phyloP scores from a whole-genome alignment of 1,139 yeast species.

The Yamadazyma mexicana region DNA sequence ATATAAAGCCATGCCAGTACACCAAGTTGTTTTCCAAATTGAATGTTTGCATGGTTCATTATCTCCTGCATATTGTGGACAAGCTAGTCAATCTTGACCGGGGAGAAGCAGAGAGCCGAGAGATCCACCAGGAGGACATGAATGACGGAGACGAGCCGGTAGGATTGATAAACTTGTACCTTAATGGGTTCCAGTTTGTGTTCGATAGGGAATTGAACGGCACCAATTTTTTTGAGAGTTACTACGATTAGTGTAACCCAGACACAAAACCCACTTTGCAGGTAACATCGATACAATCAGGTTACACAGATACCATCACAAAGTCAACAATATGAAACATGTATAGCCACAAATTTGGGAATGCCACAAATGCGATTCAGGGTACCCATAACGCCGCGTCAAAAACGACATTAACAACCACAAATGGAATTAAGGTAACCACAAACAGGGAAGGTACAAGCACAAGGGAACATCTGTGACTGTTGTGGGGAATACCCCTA shows the following conservation, averaged over 20 bases:
- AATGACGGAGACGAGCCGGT: conserved; percentile 33
- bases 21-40: conserved; percentile 18
- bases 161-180: conserved; percentile 25
- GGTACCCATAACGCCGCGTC: no score
- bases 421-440: no score
- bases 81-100: conserved; percentile 35
- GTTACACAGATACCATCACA: no score
- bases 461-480: no score
- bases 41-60: conserved; percentile 31
- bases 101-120: conserved; percentile 43
- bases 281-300: background rate
- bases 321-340: no score
- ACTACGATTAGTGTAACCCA: conserved; percentile 14
- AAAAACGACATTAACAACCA: no score
- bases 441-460: no score
- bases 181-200: conserved; percentile 38
- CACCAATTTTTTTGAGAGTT: conserved; percentile 35
- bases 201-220: conserved; percentile 45
- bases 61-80: conserved; percentile 30
- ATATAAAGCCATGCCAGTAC: conserved; percentile 15
- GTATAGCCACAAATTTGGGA: no score
- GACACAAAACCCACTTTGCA: background rate
- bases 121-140: conserved; percentile 28
- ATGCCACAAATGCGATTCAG: no score
- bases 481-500: no score